Evolutionary conservation across 2,329 filamentous ascomycete species (phyloP).

Genomic region (Xylariaceae sp.): DNA sequence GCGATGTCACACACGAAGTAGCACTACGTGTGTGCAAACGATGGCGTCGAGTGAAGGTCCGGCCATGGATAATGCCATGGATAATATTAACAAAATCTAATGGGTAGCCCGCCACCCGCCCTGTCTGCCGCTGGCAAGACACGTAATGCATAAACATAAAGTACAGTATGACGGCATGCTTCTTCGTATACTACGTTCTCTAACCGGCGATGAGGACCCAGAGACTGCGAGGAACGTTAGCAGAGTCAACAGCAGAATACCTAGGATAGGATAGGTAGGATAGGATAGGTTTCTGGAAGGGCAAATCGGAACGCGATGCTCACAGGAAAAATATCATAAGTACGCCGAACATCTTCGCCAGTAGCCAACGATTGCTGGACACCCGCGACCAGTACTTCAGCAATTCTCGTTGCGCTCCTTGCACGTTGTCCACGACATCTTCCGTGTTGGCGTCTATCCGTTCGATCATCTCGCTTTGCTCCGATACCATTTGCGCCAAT

Average conservation of each 20-base stretch:
- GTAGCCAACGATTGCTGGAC: constrained; percentile 90
- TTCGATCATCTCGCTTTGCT: constrained; percentile 94
- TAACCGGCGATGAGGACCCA: constrained; percentile 64
- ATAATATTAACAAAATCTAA: constrained; percentile 19
- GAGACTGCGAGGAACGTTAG: constrained; percentile 39
- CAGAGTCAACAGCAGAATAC: not conserved
- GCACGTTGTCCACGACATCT: constrained; percentile 96
- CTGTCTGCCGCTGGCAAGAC: constrained; percentile 5
- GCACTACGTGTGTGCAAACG: constrained; percentile 1
- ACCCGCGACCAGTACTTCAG: constrained; percentile 96
- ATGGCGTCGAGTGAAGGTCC: constrained; percentile 14
- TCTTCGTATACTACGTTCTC: constrained; percentile 1
- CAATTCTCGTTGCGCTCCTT: constrained; percentile 89
- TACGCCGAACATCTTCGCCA: constrained; percentile 81
- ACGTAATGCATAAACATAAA: constrained; percentile 29
- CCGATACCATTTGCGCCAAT: constrained; percentile 91
- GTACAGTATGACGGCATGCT: constrained; percentile 17
- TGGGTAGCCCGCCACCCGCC: constrained; percentile 17
- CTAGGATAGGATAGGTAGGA: not conserved
- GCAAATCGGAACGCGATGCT: constrained; percentile 29
- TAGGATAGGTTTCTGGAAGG: not conserved
- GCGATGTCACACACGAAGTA: not conserved
- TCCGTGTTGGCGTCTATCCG: constrained; percentile 96
- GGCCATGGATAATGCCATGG: constrained; percentile 21
- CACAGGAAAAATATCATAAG: constrained; percentile 88